Conservation (phyloP, 2,329 filamentous ascomycete species). For the Fusarium vanettenii region DNA sequence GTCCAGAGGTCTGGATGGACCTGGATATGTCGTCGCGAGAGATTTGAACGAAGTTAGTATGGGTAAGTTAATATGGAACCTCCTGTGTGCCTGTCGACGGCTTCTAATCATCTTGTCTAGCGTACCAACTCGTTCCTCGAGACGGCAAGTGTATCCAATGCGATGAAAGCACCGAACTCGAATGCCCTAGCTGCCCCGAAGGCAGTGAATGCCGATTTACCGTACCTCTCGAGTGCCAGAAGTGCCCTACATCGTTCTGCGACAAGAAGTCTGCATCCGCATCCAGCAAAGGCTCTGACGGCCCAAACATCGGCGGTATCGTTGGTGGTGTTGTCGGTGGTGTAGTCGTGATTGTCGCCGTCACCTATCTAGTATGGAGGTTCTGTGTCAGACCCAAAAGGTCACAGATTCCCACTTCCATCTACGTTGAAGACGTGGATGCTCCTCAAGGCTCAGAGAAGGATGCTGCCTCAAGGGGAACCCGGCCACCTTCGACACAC, state of each 20-base stretch:
- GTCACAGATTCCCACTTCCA: slow-evolving; percentile 65
- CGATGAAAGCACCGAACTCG: slow-evolving; percentile 52
- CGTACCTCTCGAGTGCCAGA: slow-evolving; percentile 57
- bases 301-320: slow-evolving; percentile 84
- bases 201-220: slow-evolving; percentile 59
- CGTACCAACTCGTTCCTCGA: slow-evolving; percentile 53
- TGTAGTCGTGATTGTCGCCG: slow-evolving; percentile 76
- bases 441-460: slow-evolving; percentile 54
- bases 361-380: slow-evolving; percentile 86
- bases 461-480: slow-evolving; percentile 55
- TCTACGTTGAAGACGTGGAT: slow-evolving; percentile 69
- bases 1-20: slow-evolving; percentile 42
- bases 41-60: slow-evolving; percentile 47
- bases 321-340: slow-evolving; percentile 92
- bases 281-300: slow-evolving; percentile 47
- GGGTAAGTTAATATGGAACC: slow-evolving; percentile 39
- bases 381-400: slow-evolving; percentile 87
- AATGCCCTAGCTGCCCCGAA: slow-evolving; percentile 59
- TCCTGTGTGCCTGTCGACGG: neutral
- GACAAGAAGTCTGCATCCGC: slow-evolving; percentile 43
- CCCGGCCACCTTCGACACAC: slow-evolving; percentile 79
- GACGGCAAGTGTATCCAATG: slow-evolving; percentile 60
- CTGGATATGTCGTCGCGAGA: slow-evolving; percentile 38
- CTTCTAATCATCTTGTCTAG: slow-evolving; percentile 36
- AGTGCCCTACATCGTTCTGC: slow-evolving; percentile 63